phyloP scores from a whole-genome alignment of 805 yeast species.

The Cyberlindnera maritima region DNA sequence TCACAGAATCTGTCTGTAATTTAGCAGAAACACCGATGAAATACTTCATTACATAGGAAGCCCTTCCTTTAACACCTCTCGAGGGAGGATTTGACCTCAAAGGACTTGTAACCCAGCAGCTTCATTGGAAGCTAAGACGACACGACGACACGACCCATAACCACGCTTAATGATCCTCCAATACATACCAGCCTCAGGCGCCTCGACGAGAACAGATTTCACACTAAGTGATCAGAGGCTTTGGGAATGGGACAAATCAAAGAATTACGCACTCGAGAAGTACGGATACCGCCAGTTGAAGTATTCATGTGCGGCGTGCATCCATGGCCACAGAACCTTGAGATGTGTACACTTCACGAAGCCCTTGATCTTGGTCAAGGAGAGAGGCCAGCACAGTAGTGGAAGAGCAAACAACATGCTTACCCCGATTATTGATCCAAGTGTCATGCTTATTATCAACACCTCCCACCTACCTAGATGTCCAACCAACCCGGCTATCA shows the following conservation, averaged over 20 bases:
- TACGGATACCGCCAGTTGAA: conserved; percentile 3
- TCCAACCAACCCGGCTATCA: background rate
- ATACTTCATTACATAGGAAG: no score
- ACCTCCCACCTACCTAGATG: background rate
- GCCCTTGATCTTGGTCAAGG: conserved; percentile 3
- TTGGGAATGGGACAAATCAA: background rate
- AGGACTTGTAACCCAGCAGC: background rate
- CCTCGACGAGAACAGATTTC: background rate
- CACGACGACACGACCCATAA: background rate
- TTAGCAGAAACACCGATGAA: no score
- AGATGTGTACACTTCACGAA: conserved; percentile 1
- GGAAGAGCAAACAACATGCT: conserved; percentile 1
- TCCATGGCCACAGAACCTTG: conserved; percentile 6
- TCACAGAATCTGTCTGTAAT: background rate
- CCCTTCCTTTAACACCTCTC: no score
- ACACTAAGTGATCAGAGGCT: background rate
- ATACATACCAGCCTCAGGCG: background rate
- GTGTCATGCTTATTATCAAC: background rate
- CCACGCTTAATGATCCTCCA: background rate
- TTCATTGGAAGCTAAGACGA: background rate
- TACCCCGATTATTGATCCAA: conserved; percentile 4
- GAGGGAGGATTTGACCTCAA: background rate
- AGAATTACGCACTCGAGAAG: background rate
- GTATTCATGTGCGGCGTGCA: conserved; percentile 5
- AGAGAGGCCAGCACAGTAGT: conserved; percentile 7